A percentile compares a stretch with the other conserved stretches of the same genome.
Conservation (phyloP, 2,329 filamentous ascomycete genomes). For the Apiospora sp. region DNA sequence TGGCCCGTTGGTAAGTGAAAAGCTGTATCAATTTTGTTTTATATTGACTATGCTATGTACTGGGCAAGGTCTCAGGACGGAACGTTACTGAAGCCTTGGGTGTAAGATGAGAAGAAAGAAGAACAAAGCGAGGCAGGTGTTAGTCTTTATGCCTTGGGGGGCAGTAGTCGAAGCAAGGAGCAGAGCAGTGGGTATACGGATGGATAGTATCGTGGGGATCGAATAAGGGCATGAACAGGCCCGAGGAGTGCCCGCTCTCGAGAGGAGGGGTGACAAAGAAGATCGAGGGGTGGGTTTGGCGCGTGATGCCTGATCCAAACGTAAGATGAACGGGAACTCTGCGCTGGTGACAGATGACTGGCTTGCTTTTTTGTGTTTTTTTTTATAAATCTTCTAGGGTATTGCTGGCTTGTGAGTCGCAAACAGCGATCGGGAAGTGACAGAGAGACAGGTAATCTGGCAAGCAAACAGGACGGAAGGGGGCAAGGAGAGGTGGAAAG, state of each 20-base stretch:
- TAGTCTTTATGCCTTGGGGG: slow-evolving; percentile 17
- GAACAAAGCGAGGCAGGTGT: slow-evolving; percentile 27
- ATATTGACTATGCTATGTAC: slow-evolving; percentile 61
- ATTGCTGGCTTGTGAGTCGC: slow-evolving; percentile 1
- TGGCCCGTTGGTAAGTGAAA: slow-evolving; percentile 30
- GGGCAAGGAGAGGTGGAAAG: not conserved
- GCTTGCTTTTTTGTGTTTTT: not conserved
- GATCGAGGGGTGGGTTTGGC: slow-evolving; percentile 7
- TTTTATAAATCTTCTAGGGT: not conserved
- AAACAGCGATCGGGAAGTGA: not conserved
- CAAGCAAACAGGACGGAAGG: slow-evolving; percentile 15
- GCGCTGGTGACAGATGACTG: slow-evolving; percentile 2
- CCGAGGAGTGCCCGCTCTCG: slow-evolving; percentile 19
- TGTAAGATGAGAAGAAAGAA: slow-evolving; percentile 33
- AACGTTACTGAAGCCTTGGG: slow-evolving; percentile 12
- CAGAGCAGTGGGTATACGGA: slow-evolving; percentile 19
- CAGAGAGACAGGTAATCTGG: not conserved
- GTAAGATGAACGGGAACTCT: slow-evolving; percentile 1
- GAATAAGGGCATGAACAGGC: slow-evolving; percentile 3
- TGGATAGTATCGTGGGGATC: slow-evolving; percentile 16
- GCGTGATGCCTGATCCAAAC: slow-evolving; percentile 16
- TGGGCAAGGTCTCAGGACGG: slow-evolving; percentile 38
- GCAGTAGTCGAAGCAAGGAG: not conserved
- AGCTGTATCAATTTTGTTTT: slow-evolving; percentile 48
- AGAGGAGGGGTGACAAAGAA: slow-evolving; percentile 24